These are phyloP conservation scores for Penicillium sp. DNA, from an alignment of 2,329 filamentous ascomycete genomes.

Conservation along the genomic window DNA sequence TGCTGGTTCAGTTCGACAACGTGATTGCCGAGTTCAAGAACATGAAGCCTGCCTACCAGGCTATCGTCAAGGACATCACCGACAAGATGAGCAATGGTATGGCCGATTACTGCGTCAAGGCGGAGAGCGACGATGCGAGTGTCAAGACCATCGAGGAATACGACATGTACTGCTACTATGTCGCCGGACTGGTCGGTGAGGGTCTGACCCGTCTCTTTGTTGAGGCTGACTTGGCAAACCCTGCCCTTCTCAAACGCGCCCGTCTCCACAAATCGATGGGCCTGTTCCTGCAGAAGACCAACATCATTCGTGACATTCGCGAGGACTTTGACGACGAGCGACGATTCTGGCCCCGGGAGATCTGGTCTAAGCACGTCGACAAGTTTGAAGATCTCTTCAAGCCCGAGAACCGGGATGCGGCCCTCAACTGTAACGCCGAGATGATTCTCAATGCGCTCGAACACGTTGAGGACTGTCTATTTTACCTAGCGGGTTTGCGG, in stretches of 20 bases:
- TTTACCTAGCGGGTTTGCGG: slow-evolving; percentile 90
- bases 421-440: slow-evolving; percentile 82
- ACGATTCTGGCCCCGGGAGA: slow-evolving; percentile 91
- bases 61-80: slow-evolving; percentile 89
- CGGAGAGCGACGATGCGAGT: slow-evolving; percentile 75
- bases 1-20: slow-evolving; percentile 88
- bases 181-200: slow-evolving; percentile 96
- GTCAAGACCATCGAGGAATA: slow-evolving; percentile 85
- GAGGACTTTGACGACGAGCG: slow-evolving; percentile 87
- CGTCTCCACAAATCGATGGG: slow-evolving; percentile 93
- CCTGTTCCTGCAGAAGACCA: slow-evolving; percentile 95
- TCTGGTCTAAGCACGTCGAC: slow-evolving; percentile 94
- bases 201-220: slow-evolving; percentile 90
- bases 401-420: slow-evolving; percentile 72
- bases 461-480: slow-evolving; percentile 90
- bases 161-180: slow-evolving; percentile 96
- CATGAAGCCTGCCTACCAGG: slow-evolving; percentile 79
- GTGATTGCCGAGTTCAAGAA: slow-evolving; percentile 85
- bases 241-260: slow-evolving; percentile 73
- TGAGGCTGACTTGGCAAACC: slow-evolving; percentile 80
- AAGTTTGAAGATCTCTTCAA: slow-evolving; percentile 89
- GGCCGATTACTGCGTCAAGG: slow-evolving; percentile 89
- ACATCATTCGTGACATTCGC: slow-evolving; percentile 93
- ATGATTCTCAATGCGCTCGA: slow-evolving; percentile 90
- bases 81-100: slow-evolving; percentile 97